phyloP scores from a whole-genome alignment of 495 filamentous ascomycete species.

The Trichocladium antarcticum region DNA sequence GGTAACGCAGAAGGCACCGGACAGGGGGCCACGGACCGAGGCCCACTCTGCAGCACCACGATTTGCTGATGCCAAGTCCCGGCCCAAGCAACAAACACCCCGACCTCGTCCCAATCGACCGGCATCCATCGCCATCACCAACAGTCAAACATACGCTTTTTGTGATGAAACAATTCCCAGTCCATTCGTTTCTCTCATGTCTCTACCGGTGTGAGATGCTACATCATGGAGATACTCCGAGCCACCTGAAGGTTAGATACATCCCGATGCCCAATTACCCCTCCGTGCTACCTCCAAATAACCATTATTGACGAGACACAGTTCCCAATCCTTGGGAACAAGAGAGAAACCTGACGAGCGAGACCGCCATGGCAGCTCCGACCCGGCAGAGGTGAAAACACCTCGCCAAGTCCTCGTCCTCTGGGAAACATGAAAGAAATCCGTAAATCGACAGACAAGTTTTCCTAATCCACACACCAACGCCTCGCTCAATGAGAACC shows the following conservation, averaged over 20 bases:
- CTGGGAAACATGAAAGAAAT: neutral
- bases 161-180: neutral
- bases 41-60: too few relatives aligned
- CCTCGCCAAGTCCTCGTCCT: neutral
- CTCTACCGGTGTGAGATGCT: neutral
- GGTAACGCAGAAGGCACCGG: too few relatives aligned
- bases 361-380: neutral
- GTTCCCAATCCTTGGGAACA: slow-evolving; percentile 2
- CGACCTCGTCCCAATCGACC: too few relatives aligned
- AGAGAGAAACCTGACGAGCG: neutral
- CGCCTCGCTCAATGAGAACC: slow-evolving; percentile 4
- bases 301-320: neutral
- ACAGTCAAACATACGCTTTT: neutral
- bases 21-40: neutral
- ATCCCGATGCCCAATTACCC: neutral
- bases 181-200: neutral
- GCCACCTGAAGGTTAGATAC: slow-evolving; percentile 8
- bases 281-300: slow-evolving; percentile 3
- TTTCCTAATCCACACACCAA: neutral
- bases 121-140: neutral
- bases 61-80: too few relatives aligned
- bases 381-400: neutral
- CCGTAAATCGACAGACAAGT: neutral
- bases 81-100: too few relatives aligned
- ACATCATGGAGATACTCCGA: neutral